Base-by-base conservation (phyloP, 2,329 filamentous ascomycete species). In the Beauveria scarabaeidicola region DNA sequence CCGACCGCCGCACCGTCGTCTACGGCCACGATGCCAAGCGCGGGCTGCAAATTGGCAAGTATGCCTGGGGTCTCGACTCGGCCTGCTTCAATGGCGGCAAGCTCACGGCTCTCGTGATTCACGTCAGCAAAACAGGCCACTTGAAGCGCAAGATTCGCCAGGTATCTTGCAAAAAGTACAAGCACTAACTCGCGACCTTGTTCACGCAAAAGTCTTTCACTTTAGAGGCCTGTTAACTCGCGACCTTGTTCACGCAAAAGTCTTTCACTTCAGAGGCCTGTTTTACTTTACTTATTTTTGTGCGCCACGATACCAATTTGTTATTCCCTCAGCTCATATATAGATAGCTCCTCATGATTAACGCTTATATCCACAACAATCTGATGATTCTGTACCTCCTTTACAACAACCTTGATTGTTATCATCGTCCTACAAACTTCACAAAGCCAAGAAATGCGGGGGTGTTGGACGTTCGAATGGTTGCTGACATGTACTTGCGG, bases 1-100 rank as follows among this genome's bases (percentile, higher is more conserved):
- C 63, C 13, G 64, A 73, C 32, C 77, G 81, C 10, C 82, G 78
- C 44, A 90, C 89, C 1, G 87, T 96, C 44, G 80, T 96, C 60
- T 97, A 96, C 72, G 92, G 92, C 5, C 93, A 97, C 70, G 90
- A 97, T 70, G 83, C 90, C 23, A 86, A 86, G 67, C 75, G 75
- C 3, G 91, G 91, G 0, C 80, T 95, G 53, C 69, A 67, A 36
- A 65, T 78, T 61, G 67, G 83, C 53, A 78, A 81, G 52, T 95
- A 90, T 72, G 89, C 87, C 4, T 90, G 91, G 68, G 94, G 94
- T 0, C 77, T 97, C 51, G 94, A 97, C 72, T 89, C 88, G 0
- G 87, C 86, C 0, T 97, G 94, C 70, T 85, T 90, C 3, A 83
- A 82, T 63, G 92, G 91, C 11, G 86, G 85, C 1, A 78, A 84